These are phyloP conservation scores for Backusella liffmaniae DNA, from an alignment of 192 early-diverging fungal species.

Conservation along the genomic window DNA sequence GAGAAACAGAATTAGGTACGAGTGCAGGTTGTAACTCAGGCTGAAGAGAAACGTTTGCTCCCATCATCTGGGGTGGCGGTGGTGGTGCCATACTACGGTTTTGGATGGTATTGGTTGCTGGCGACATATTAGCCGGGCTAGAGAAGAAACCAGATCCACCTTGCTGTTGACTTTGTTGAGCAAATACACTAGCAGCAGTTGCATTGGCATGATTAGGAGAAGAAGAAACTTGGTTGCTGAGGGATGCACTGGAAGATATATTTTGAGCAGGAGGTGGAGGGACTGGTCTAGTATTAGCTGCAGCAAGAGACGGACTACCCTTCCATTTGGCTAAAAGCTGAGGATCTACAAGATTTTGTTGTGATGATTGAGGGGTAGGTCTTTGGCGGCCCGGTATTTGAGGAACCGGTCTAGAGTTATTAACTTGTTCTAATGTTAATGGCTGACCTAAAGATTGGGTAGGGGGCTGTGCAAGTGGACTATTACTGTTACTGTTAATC, in stretches of 20 bases:
- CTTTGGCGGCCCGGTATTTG: background rate
- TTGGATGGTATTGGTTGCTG: slow-evolving; percentile 1
- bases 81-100: background rate
- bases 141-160: slow-evolving; percentile 16
- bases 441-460: background rate
- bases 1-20: background rate
- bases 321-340: slow-evolving; percentile 26
- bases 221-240: background rate
- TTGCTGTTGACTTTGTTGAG: background rate
- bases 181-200: background rate
- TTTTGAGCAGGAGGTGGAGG: slow-evolving; percentile 12
- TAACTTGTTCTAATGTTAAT: background rate
- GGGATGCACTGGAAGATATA: background rate
- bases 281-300: slow-evolving; percentile 18
- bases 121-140: slow-evolving; percentile 12
- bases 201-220: background rate
- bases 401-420: background rate
- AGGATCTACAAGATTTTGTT: background rate
- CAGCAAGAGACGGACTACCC: slow-evolving; percentile 14
- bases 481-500: background rate
- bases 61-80: background rate
- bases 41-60: slow-evolving; percentile 1
- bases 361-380: slow-evolving; percentile 1
- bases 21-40: background rate
- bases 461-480: background rate